Conservation (phyloP, 345 rosid species). For the Raphanus sativus region DNA sequence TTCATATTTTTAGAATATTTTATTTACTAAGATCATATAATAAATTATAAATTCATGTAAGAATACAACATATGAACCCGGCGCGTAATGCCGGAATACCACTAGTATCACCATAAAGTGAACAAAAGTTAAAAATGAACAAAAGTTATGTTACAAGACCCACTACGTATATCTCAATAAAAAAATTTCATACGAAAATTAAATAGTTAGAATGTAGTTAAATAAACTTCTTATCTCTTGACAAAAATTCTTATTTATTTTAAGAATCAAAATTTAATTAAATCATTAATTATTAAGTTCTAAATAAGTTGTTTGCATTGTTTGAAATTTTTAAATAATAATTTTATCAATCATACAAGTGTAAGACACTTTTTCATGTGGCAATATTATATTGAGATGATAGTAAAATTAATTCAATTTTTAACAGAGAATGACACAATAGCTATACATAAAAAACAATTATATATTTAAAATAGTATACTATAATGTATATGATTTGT, state of each 20-base stretch:
- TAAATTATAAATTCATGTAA: no score
- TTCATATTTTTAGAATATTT: no score
- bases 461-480: no score
- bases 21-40: no score
- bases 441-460: no score
- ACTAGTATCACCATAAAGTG: not conserved
- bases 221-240: not conserved
- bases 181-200: not conserved
- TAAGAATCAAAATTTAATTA: not conserved
- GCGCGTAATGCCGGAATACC: no score
- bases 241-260: not conserved
- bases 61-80: no score
- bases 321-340: not conserved
- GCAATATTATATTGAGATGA: not conserved
- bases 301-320: not conserved
- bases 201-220: not conserved
- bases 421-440: no score
- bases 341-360: not conserved
- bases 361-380: not conserved
- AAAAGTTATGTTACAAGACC: not conserved
- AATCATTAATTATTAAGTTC: not conserved
- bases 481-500: not conserved
- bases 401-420: no score
- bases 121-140: not conserved
- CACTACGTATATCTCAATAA: not conserved